Base-by-base conservation (phyloP, 1,139 yeast species). In the Kodamaea derodonti region DNA sequence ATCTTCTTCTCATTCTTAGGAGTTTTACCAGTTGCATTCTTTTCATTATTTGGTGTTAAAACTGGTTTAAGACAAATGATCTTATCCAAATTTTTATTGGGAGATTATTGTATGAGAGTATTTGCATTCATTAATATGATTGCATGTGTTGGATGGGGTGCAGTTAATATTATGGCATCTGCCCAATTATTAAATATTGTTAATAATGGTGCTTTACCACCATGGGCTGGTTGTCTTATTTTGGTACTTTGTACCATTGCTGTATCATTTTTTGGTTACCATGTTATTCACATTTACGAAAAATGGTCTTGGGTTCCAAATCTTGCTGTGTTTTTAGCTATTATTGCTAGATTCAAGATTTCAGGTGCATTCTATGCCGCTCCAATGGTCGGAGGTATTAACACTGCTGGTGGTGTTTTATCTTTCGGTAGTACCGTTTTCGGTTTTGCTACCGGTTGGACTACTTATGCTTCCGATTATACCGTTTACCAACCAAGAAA, bases 111-210 rank as follows among this genome's bases (percentile, higher is more conserved):
- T 33, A 81, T 84, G 61, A 75, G 95, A 56, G 69, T 88, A 38
- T 84, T 88, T 53, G 82, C 95, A 13, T 58, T 82, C 29, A 70
- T 88, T 52, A 88, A 88, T 56, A 76, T 81, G 51, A 60, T 88
- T 50, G 94, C 95, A 12, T 86, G 96, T 73, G 75, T 88, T 43
- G 97, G 97, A 46, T 88, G 97, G 97, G 88, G 95, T 60, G 86
- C 95, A 13, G 94, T 87, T 31, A 90, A 88, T 62, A 84, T 87
- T 45, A 85, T 88, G 78, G 84, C 88, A 18, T 80, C 94, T 24
- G 95, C 96, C 16, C 95, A 86, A 57, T 69, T 88, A 52, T 69
- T 88, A 46, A 80, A 83, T 60, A 78, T 84, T 56, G 81, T 87
- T 43, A 85, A 86, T 61, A 65, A 74, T 50, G 76, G 74, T 24